Conservation (phyloP, 2,329 filamentous ascomycete species). For the Diaporthe capsici region DNA sequence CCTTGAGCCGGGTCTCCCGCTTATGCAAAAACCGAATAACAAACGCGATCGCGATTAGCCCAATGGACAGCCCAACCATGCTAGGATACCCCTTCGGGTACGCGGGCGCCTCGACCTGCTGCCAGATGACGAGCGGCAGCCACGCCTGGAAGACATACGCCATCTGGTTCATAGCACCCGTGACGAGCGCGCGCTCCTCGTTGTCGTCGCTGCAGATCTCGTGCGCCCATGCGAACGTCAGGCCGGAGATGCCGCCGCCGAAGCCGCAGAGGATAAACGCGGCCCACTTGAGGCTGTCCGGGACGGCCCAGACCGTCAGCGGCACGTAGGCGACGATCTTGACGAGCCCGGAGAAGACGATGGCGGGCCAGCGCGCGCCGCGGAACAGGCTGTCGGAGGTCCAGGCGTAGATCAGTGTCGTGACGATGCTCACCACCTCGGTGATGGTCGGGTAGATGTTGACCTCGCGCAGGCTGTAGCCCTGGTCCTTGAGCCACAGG, state of each 20-base stretch:
- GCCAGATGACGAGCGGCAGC: conserved; percentile 77
- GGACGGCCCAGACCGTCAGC: conserved; percentile 60
- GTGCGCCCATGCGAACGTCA: conserved; percentile 64
- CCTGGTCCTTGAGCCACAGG: conserved; percentile 61
- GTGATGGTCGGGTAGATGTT: conserved; percentile 73
- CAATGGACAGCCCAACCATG: conserved; percentile 61
- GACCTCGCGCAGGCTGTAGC: conserved; percentile 58
- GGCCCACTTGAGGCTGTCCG: conserved; percentile 72
- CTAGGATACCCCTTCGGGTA: conserved; percentile 70
- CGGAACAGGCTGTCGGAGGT: conserved; percentile 72
- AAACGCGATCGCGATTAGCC: conserved; percentile 66
- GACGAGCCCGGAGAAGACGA: conserved; percentile 66
- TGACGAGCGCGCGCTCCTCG: conserved; percentile 76
- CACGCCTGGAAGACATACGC: conserved; percentile 79
- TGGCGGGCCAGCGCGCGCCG: conserved; percentile 74
- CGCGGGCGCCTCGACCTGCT: conserved; percentile 71
- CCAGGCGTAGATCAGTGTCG: conserved; percentile 76
- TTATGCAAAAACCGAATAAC: conserved; percentile 61
- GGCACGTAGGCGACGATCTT: conserved; percentile 58
- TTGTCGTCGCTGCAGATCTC: conserved; percentile 66
- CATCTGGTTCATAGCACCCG: conserved; percentile 77
- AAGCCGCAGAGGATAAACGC: conserved; percentile 71
- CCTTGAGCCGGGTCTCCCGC: conserved; percentile 51
- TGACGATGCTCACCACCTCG: conserved; percentile 66
- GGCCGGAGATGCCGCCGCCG: conserved; percentile 61